Conservation (phyloP, 2,329 filamentous ascomycete genomes). For the Teratosphaeria pseudoeucalypti region DNA sequence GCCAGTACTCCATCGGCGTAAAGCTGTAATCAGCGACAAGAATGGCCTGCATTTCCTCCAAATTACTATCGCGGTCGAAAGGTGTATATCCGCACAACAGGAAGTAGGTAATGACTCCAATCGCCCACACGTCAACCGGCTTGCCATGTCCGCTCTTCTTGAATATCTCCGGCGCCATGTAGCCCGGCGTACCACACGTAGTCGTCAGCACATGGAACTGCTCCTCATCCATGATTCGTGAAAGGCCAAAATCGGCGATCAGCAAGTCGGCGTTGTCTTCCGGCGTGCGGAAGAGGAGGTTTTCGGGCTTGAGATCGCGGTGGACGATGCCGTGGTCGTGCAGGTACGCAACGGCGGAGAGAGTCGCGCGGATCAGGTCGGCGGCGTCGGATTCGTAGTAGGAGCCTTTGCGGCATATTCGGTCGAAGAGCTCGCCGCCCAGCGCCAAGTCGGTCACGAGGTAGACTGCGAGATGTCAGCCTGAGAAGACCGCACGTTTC, state of each 20-base stretch:
- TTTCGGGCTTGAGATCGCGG: conserved; percentile 94
- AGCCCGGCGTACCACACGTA: conserved; percentile 93
- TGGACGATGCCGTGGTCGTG: conserved; percentile 99
- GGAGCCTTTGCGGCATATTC: conserved; percentile 95
- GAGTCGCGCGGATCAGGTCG: conserved; percentile 84
- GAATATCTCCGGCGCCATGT: conserved; percentile 99
- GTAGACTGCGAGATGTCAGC: conserved; percentile 50
- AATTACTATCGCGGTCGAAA: conserved; percentile 92
- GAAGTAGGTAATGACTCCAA: conserved; percentile 98
- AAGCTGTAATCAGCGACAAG: conserved; percentile 94
- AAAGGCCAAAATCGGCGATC: conserved; percentile 93
- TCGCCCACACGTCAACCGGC: conserved; percentile 95
- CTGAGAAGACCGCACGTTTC: not conserved
- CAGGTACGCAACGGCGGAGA: conserved; percentile 95
- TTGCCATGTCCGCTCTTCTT: conserved; percentile 98
- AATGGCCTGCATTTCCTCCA: conserved; percentile 99
- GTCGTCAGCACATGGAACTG: conserved; percentile 96
- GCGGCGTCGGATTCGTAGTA: conserved; percentile 98
- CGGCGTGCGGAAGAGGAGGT: conserved; percentile 88
- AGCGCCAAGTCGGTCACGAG: conserved; percentile 94
- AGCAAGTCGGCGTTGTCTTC: conserved; percentile 95
- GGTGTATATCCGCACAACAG: conserved; percentile 95
- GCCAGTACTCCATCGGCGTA: conserved; percentile 91
- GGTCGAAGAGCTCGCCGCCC: conserved; percentile 93
- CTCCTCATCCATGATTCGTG: conserved; percentile 97